Base-by-base conservation (phyloP, 257 asterid species). In the Buddleja alternifolia region DNA sequence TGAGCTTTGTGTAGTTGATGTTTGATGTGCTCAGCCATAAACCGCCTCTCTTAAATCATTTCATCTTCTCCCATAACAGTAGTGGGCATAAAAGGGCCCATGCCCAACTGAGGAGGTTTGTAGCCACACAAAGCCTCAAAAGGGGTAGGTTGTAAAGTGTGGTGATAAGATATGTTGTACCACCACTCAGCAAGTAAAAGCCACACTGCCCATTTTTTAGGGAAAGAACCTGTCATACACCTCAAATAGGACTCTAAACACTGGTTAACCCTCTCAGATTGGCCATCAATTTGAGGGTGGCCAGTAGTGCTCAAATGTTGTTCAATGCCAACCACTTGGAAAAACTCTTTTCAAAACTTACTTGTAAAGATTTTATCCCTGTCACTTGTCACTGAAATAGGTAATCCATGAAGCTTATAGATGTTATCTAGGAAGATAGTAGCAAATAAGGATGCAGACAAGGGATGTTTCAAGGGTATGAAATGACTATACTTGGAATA, bases 81-180 rank as follows among this genome's bases (percentile, higher is more conserved):
- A n/a, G n/a, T n/a, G n/a, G n/a, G n/a, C n/a, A n/a, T n/a, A n/a
- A n/a, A 50, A 0, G 44, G 17, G 0, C 55, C 23, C 0, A 24
- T 11, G 0, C 40, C n/a, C 0, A 65, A 0, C 0, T 11, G 11
- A 0, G 48, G 67, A 0, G 66, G 69, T 0, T 15, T 10, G 1
- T 20, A 9, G 4, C 60, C 52, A 52, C 24, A 67, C 0, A 74
- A 6, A 0, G 58, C 70, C 5, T 73, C 69, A 48, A 47, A 74
- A 0, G 74, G n/a, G 0, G 64, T 17, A 4, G 48, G 8, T 1
- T 40, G 16, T 0, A 53, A 3, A 19, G 50, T 3, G 0, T 14
- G 4, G n/a, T 67, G 77, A 0, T 12, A 46, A 1, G 36, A n/a
- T 1, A 72, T 77, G 1, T 67, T 66, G 4, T 66, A 60, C 74